phyloP scores from a whole-genome alignment of 2,329 filamentous ascomycete species.

The Talaromyces sp. region DNA sequence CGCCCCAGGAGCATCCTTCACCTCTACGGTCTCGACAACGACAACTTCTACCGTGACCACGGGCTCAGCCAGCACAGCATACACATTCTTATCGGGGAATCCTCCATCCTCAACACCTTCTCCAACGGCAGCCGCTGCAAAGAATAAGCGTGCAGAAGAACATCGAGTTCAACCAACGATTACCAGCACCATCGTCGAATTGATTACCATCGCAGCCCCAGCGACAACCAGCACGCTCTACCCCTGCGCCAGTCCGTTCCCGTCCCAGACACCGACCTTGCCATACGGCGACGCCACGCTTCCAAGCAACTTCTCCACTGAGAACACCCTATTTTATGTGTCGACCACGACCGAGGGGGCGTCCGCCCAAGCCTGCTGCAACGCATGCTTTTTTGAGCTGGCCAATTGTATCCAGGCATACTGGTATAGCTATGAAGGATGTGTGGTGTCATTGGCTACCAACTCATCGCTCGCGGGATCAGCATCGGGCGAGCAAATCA shows the following conservation, averaged over 20 bases:
- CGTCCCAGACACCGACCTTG: slow-evolving; percentile 6
- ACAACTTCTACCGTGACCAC: slow-evolving; percentile 10
- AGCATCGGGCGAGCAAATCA: slow-evolving; percentile 8
- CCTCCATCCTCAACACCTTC: slow-evolving; percentile 2
- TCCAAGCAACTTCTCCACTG: slow-evolving; percentile 2
- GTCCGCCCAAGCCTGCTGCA: slow-evolving; percentile 17
- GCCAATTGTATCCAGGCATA: slow-evolving; percentile 17
- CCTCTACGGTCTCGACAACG: not conserved
- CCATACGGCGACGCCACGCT: slow-evolving; percentile 12
- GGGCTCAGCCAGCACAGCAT: slow-evolving; percentile 7
- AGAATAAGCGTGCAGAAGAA: not conserved
- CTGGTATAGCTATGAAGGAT: slow-evolving; percentile 18
- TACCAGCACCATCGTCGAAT: slow-evolving; percentile 7
- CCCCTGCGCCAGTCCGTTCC: slow-evolving; percentile 16
- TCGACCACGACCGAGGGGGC: not conserved
- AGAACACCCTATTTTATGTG: slow-evolving; percentile 7
- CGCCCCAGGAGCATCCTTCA: not conserved
- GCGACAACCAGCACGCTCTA: slow-evolving; percentile 9
- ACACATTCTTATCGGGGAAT: slow-evolving; percentile 14
- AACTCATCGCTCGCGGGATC: slow-evolving; percentile 9
- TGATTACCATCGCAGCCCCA: not conserved
- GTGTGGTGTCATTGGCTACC: slow-evolving; percentile 13
- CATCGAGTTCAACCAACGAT: not conserved
- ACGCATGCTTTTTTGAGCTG: slow-evolving; percentile 17
- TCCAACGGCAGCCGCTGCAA: not conserved